Evolutionary conservation across 2,329 filamentous ascomycete species (phyloP).

Genomic region (Epichloe gansuensis): DNA sequence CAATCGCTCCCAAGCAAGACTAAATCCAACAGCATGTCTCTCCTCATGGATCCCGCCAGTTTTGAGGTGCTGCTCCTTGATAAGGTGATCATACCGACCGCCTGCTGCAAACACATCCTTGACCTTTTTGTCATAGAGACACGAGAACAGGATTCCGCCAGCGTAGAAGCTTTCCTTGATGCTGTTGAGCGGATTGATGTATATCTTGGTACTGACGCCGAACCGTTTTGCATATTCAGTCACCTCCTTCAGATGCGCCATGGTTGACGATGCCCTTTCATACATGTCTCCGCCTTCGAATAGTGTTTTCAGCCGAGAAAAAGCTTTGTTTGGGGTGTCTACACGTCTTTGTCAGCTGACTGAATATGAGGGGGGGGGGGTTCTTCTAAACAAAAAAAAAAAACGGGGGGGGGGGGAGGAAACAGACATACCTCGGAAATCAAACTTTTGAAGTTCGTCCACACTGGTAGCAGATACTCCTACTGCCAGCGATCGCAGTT

Average conservation of each 20-base stretch:
- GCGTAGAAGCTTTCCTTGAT: conserved; percentile 86
- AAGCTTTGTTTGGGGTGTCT: conserved; percentile 44
- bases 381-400: too few relatives aligned
- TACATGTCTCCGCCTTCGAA: conserved; percentile 54
- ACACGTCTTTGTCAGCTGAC: conserved; percentile 9
- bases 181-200: conserved; percentile 73
- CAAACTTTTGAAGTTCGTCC: conserved; percentile 80
- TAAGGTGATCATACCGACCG: conserved; percentile 81
- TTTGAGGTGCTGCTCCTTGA: conserved; percentile 68
- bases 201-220: conserved; percentile 63
- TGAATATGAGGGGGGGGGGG: neutral
- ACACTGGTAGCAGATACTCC: conserved; percentile 80
- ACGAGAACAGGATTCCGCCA: conserved; percentile 80
- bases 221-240: conserved; percentile 65
- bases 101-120: conserved; percentile 85
- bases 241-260: conserved; percentile 70
- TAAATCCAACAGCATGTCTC: conserved; percentile 82
- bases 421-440: conserved; percentile 57
- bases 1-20: conserved; percentile 75
- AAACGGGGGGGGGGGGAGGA: neutral
- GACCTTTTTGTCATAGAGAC: conserved; percentile 72
- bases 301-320: conserved; percentile 43
- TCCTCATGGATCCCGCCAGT: conserved; percentile 48
- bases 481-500: conserved; percentile 68
- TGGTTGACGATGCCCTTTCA: conserved; percentile 60